Base-by-base conservation (phyloP, 192 early-diverging fungal genomes). In the Powellomyces hirtus region DNA sequence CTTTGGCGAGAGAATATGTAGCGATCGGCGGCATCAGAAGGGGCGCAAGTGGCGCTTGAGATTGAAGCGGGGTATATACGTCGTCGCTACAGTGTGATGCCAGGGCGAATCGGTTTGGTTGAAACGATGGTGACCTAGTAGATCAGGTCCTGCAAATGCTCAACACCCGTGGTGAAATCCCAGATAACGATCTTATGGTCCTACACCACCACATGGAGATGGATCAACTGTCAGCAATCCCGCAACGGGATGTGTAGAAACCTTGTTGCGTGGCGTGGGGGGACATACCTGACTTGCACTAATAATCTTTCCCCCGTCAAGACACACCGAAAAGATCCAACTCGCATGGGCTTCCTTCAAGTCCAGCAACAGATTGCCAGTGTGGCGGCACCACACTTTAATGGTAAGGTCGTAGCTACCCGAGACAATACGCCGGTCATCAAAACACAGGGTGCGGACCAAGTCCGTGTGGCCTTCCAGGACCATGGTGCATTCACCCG, bases 321-420 rank as follows among this genome's bases (percentile, higher is more conserved):
- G 91, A 64, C 92, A 90, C 4, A 98, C 90, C 81, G 96, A 92
- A 86, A 97, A 98, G 3, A 98, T 93, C 94, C 95, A 97, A 74
- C 92, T 95, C 4, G 87, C 83, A 72, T 96, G 94, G 13, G 86
- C 90, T 34, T 84, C 75, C 40, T 88, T 77, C 37, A 92, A 81
- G 68, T 91, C 87, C 57, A 93, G 22, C 31, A 56, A 4, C 53
- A 31, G 53, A 22, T 56, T 27, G 7, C 53, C 53, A 16, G 7
- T 56, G 1, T 18, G 27, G 27, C 96, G 88, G 76, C 97, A 94
- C 97, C 96, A 98, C n/a, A 98, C 90, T 71, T 92, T 91, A 52
- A 98, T 89, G 1, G 90, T 88, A 68, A 95, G 87, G 74, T 98
- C 96, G 72, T 98, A 98, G 26, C 89, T 90, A 2, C 96, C 96